A percentile compares a stretch with the other conserved stretches of the same genome.
Evolutionary conservation across 2,329 filamentous ascomycete species (phyloP).

Genomic region (Trichoderma sp.): DNA sequence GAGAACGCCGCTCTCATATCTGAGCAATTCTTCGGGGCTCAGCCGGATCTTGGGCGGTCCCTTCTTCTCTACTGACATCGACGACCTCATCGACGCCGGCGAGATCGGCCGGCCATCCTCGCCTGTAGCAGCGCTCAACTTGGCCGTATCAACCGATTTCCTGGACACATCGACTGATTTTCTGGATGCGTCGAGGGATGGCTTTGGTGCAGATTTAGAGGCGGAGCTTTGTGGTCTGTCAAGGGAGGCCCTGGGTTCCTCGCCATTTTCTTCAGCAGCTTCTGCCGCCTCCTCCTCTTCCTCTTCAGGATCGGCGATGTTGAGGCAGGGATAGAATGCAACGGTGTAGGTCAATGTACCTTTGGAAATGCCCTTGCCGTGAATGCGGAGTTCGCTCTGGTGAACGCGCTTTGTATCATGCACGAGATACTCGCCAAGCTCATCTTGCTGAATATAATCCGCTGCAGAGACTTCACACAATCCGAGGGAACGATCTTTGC

Average conservation of each 20-base stretch:
- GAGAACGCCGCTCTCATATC: constrained; percentile 86
- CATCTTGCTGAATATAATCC: constrained; percentile 76
- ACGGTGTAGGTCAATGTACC: constrained; percentile 79
- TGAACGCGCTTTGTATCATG: constrained; percentile 71
- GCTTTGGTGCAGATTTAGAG: constrained; percentile 10
- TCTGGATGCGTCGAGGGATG: constrained; percentile 7
- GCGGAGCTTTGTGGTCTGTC: constrained; percentile 20
- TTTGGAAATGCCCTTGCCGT: constrained; percentile 71
- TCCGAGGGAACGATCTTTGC: constrained; percentile 85
- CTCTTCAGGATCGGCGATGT: constrained; percentile 85
- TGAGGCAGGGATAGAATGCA: constrained; percentile 86
- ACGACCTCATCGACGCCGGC: constrained; percentile 39
- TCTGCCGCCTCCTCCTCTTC: constrained; percentile 58
- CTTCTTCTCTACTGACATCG: constrained; percentile 47
- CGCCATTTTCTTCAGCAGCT: constrained; percentile 17
- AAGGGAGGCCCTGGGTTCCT: constrained; percentile 1
- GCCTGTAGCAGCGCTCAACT: constrained; percentile 35
- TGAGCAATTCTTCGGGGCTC: constrained; percentile 73
- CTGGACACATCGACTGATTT: constrained; percentile 10
- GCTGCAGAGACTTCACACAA: constrained; percentile 71
- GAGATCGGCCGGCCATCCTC: constrained; percentile 28
- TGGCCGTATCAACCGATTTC: constrained; percentile 20
- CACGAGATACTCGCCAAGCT: constrained; percentile 76
- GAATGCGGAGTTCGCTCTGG: constrained; percentile 68
- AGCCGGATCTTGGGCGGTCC: constrained; percentile 74